Evolutionary conservation across 805 yeast genomes (phyloP).

Genomic region (Cyberlindnera maritima): DNA sequence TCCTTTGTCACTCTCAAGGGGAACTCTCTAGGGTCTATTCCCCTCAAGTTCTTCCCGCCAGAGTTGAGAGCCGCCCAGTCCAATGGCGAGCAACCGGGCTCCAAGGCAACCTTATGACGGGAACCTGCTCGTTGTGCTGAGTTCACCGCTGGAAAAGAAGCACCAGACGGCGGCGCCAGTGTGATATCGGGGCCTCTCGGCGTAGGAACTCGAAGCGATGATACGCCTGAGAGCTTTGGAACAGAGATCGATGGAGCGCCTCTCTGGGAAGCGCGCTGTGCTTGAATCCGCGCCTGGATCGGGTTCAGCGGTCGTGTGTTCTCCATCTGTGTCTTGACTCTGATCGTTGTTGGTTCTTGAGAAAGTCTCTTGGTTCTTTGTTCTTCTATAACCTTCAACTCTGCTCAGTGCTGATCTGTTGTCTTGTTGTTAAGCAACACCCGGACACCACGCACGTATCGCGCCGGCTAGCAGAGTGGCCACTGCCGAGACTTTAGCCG

Average conservation of each 20-base stretch:
- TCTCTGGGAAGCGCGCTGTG: conserved; percentile 1
- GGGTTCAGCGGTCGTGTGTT: conserved; percentile 2
- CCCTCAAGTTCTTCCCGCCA: conserved; percentile 50
- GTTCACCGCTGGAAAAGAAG: conserved; percentile 16
- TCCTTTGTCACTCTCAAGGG: conserved; percentile 56
- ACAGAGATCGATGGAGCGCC: neutral
- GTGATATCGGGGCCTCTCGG: conserved; percentile 2
- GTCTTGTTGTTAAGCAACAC: no score
- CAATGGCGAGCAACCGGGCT: conserved; percentile 81
- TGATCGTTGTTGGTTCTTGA: no score
- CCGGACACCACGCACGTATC: no score
- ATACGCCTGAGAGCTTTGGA: neutral
- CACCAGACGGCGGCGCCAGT: neutral
- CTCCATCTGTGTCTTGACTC: neutral
- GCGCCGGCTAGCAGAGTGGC: no score
- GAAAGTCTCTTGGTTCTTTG: no score
- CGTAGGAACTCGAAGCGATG: conserved; percentile 1
- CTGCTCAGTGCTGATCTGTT: no score
- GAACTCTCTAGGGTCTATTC: conserved; percentile 47
- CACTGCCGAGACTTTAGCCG: no score
- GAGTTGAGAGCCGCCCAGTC: conserved; percentile 75
- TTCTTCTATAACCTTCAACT: no score
- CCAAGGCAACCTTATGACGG: conserved; percentile 56
- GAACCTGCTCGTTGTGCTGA: conserved; percentile 22
- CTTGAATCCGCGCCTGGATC: conserved; percentile 7